Evolutionary conservation across 2,329 filamentous ascomycete species (phyloP).

Genomic region (Epichloe scottii): DNA sequence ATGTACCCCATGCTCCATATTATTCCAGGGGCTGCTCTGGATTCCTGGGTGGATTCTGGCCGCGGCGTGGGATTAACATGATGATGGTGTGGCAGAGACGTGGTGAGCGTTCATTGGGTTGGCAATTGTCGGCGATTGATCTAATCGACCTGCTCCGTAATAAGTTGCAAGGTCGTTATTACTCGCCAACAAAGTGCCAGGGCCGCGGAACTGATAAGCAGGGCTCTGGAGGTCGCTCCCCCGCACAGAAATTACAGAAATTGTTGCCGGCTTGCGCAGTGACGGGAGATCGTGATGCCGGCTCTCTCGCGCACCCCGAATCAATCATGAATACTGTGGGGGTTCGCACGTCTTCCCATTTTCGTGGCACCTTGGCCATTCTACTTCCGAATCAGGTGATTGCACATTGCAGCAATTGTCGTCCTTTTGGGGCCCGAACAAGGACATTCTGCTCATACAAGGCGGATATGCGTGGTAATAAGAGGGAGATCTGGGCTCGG

Average conservation of each 20-base stretch:
- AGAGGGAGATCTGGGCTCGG: not conserved
- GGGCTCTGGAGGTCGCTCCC: not conserved
- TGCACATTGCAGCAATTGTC: not conserved
- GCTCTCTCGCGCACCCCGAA: not conserved
- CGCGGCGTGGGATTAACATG: slow-evolving; percentile 12
- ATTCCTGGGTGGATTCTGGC: slow-evolving; percentile 8
- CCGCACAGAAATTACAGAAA: not conserved
- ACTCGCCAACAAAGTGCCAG: slow-evolving; percentile 2
- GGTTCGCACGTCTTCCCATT: not conserved
- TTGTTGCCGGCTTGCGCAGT: not conserved
- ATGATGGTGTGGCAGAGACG: slow-evolving; percentile 22
- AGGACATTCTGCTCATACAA: too few species aligned
- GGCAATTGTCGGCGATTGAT: slow-evolving; percentile 5
- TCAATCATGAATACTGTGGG: not conserved
- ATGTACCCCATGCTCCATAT: not conserved
- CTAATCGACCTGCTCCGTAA: not conserved
- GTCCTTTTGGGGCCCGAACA: too few species aligned
- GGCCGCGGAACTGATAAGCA: slow-evolving; percentile 4
- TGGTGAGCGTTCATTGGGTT: slow-evolving; percentile 24
- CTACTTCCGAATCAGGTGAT: not conserved
- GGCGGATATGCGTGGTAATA: not conserved
- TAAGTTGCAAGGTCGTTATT: not conserved
- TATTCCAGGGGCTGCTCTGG: not conserved
- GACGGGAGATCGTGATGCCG: not conserved
- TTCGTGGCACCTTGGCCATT: not conserved